Evolutionary conservation across 2,329 filamentous ascomycete species (phyloP), one percentile per base, ranked within the genome.

Genomic region (Neobulgaria alba): DNA sequence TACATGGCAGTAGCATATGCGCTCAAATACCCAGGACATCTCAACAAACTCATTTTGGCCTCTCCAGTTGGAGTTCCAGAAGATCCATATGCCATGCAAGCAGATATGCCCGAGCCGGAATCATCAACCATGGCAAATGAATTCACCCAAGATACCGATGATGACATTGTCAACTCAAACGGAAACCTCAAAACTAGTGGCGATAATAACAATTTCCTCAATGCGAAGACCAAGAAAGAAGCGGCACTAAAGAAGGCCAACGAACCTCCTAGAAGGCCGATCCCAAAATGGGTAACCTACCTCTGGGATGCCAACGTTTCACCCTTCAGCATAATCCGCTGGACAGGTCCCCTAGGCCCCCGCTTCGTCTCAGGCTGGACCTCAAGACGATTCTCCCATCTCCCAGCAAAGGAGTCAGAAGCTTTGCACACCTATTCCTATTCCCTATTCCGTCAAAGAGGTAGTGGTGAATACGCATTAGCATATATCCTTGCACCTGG

Each of bases 221-320:
- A 73, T 41, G 64, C 66, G 16, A 60, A 63, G 18, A 61, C 65
- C 9, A 67, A 67, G 44, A 54, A 56, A 16, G 61, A 61, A 19
- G 66, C 64, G 38, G 60, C 57, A 30, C 54, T 57, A 23, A 59
- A 60, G n/a, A 53, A 58, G 43, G 42, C 57, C 41, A 44, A 55
- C 20, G 54, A 57, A 29, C 54, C 54, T 50, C 50, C 54, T 3
- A 55, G 54, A 14, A 64, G 75, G 10, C 82, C 79, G 2, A 63
- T 92, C 2, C 87, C 89, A 0, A 79, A 82, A 61, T 95, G 90
- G 89, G 69, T 96, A 15, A 79, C 81, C 41, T 95, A 89, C 66
- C 76, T 98, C 3, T 98, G 92, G 92, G 92, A 98, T 52, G 85
- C 88, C 52, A 98, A 98, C 59, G 78, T 96, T 49, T 95, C 89